Base-by-base conservation (phyloP, 768 basidiomycete species). In the Dioszegia aurantiaca region DNA sequence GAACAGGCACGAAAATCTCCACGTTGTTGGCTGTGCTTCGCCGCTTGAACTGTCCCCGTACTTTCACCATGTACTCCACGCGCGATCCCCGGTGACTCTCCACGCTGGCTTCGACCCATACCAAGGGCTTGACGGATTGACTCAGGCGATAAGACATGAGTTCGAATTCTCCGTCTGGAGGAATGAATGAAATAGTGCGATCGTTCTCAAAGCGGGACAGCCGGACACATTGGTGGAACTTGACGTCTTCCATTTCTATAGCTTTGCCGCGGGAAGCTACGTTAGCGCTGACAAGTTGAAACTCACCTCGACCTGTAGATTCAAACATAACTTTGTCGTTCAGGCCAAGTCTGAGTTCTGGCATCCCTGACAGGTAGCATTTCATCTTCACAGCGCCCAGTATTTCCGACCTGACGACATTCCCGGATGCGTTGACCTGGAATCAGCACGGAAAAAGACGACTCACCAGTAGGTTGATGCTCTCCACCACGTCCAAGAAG, bases 271-370 rank as follows among this genome's bases (percentile, higher is more conserved):
- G 85, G 0, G 91, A 86, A 23, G 90, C 90, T 52, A 26, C 21
- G 24, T 58, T 23, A 21, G 31, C 39, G 24, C 21, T n/a, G 33
- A 19, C 41, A 6, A 19, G 30, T 2, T 6, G 19, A 28, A 21
- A 14, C 89, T 71, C 74, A 93, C 91, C 90, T 68, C 95, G 83
- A 19, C 94, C 94, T 1, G 94, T 97, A 71, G 82, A 89, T 78
- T 99, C 95, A 69, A 98, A 97, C 94, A 99, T 98, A 76, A 97
- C 92, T 78, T 98, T 98, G 80, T 99, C 94, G 78, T 99, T 99
- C 56, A 99, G 80, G 2, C 94, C 95, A 27, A 99, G 78, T 58
- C 94, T 83, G 44, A 98, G 81, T 74, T 99, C 95, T 17, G 95
- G 95, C 95, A 98, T 99, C n/a, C 95, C 95, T 9, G 90, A 92